These are phyloP conservation scores for Botrytis paeoniae DNA, from an alignment of 2,329 filamentous ascomycete genomes.

Conservation along the genomic window DNA sequence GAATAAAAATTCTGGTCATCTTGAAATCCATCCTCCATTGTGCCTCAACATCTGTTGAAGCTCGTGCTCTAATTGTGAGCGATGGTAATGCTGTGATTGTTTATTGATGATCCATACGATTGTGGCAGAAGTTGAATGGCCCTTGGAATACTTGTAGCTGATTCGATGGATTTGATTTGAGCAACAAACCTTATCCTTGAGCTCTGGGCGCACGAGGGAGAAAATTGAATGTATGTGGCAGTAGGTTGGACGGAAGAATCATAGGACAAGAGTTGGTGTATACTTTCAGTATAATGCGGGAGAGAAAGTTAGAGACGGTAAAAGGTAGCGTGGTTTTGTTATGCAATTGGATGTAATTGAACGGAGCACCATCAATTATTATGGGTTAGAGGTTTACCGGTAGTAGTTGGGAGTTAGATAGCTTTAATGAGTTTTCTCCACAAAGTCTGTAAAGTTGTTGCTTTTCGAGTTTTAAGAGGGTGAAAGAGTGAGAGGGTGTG, in stretches of 20 bases:
- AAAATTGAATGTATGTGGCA: constrained; percentile 2
- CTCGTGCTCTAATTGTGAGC: constrained; percentile 14
- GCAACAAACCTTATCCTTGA: constrained; percentile 18
- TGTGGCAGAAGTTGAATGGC: constrained; percentile 22
- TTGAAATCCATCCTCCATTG: constrained; percentile 37
- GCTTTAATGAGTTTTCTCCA: constrained; percentile 4
- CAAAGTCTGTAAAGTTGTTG: neutral
- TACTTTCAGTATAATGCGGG: constrained; percentile 11
- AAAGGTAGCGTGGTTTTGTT: neutral
- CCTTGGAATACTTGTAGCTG: constrained; percentile 5
- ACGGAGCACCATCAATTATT: neutral
- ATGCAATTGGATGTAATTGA: constrained; percentile 14
- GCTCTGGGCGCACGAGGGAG: constrained; percentile 10
- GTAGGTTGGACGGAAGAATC: constrained; percentile 4
- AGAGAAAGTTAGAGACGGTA: neutral
- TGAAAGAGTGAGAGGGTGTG: neutral
- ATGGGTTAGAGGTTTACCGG: constrained; percentile 10
- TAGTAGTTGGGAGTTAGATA: neutral
- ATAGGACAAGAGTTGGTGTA: constrained; percentile 4
- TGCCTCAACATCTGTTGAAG: constrained; percentile 34
- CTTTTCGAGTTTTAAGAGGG: constrained; percentile 12
- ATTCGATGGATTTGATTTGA: constrained; percentile 16
- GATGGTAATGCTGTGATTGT: constrained; percentile 19
- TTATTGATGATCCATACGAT: constrained; percentile 21
- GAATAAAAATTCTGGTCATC: constrained; percentile 38